Conservation (phyloP, 1,284 basidiomycete species). For the Leucoagaricus sp. region DNA sequence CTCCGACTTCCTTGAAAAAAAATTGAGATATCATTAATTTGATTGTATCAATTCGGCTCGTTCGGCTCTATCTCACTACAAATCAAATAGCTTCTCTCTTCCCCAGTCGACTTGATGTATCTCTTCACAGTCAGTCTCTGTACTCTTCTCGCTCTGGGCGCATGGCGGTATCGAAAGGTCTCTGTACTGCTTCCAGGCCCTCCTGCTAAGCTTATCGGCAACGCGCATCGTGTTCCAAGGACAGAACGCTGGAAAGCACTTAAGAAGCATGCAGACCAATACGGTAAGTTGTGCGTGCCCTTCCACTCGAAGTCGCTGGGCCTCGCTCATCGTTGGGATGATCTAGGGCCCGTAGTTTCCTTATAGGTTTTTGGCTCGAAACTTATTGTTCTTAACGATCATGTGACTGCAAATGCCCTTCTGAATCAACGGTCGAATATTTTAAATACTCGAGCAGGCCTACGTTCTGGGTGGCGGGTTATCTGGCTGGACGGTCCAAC, state of each 20-base stretch:
- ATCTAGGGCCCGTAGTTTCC: constrained; percentile 26
- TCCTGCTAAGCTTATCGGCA: constrained; percentile 18
- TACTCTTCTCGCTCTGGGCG: not conserved
- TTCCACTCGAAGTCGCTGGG: not conserved
- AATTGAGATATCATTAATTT: too few species aligned
- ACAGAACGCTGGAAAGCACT: constrained; percentile 19
- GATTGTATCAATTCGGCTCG: too few species aligned
- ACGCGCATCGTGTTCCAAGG: constrained; percentile 19
- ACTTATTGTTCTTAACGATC: constrained; percentile 34
- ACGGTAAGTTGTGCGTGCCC: constrained; percentile 14
- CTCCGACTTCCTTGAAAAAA: too few species aligned
- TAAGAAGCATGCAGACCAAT: constrained; percentile 21
- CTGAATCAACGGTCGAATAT: constrained; percentile 32
- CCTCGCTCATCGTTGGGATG: not conserved
- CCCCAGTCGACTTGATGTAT: not conserved
- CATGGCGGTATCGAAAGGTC: constrained; percentile 2
- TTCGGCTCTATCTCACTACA: too few species aligned
- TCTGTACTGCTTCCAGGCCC: not conserved
- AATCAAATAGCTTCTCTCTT: not conserved
- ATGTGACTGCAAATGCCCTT: constrained; percentile 30
- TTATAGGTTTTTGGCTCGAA: constrained; percentile 24
- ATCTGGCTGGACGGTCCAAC: constrained; percentile 20
- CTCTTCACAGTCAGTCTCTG: not conserved
- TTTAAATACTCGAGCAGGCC: constrained; percentile 37
- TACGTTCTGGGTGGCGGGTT: constrained; percentile 22